phyloP scores from a whole-genome alignment of 768 basidiomycete genomes.

The Albatrellus ellisii region DNA sequence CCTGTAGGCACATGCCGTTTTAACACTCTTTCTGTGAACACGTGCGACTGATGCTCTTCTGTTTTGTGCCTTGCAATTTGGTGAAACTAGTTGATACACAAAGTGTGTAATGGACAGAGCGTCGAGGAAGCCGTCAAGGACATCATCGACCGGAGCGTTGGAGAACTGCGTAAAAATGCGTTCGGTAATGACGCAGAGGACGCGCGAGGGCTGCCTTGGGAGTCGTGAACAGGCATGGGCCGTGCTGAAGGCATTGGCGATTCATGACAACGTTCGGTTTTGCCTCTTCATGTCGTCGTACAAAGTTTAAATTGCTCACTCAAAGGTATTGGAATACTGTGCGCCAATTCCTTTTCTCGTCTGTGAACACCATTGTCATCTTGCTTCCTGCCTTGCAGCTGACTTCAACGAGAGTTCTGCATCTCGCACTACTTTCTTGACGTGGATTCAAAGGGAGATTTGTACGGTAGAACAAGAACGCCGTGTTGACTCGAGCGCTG shows the following conservation, averaged over 20 bases:
- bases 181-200: conserved; percentile 92
- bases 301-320: conserved; percentile 28
- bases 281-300: conserved; percentile 42
- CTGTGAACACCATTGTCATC: neutral
- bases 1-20: neutral
- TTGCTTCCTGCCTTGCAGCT: neutral
- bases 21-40: neutral
- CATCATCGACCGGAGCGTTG: conserved; percentile 65
- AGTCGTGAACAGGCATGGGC: conserved; percentile 80
- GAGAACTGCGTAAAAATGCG: conserved; percentile 78
- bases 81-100: conserved; percentile 58
- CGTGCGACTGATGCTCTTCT: too few relatives aligned
- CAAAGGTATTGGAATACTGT: conserved; percentile 9
- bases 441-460: conserved; percentile 39
- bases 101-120: conserved; percentile 59
- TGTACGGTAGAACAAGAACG: conserved; percentile 16
- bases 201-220: conserved; percentile 74
- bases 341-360: neutral
- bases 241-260: conserved; percentile 61
- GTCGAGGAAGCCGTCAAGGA: conserved; percentile 83
- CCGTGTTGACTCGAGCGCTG: neutral
- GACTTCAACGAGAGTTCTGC: conserved; percentile 21
- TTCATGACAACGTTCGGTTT: conserved; percentile 37
- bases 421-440: conserved; percentile 31
- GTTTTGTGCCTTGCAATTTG: too few relatives aligned